Percentiles rank a stretch among this genome's conserved stretches.
These are phyloP conservation scores for Diaporthe vaccinii DNA, from an alignment of 2,329 filamentous ascomycete genomes.

Conservation along the genomic window DNA sequence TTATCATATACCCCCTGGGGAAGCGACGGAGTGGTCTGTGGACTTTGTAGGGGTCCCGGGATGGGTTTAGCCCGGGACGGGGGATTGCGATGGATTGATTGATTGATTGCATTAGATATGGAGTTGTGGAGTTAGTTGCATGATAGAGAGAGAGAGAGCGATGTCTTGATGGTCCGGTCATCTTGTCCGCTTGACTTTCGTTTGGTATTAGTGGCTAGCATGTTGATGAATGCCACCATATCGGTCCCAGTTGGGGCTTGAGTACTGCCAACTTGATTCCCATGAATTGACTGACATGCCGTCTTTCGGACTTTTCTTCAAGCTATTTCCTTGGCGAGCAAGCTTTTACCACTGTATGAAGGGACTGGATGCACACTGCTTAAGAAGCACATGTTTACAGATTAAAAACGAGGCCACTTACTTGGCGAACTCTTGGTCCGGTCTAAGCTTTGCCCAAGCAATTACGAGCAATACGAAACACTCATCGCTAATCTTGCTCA, in stretches of 20 bases:
- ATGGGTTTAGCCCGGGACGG: background rate
- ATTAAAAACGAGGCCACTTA: too few species aligned
- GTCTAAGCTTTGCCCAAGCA: background rate
- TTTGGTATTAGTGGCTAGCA: background rate
- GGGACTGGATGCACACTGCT: too few species aligned
- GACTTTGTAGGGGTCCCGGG: slow-evolving; percentile 58
- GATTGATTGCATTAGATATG: slow-evolving; percentile 3
- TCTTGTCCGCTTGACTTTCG: background rate
- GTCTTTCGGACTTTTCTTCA: background rate
- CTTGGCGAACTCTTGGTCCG: background rate
- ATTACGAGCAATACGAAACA: background rate
- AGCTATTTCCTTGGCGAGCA: too few species aligned
- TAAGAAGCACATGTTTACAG: too few species aligned
- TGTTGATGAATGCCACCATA: slow-evolving; percentile 21
- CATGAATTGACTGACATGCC: too few species aligned
- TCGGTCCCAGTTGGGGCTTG: background rate
- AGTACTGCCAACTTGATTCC: background rate
- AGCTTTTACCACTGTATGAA: too few species aligned
- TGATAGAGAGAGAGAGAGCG: background rate
- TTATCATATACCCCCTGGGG: slow-evolving; percentile 69
- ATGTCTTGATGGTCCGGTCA: background rate
- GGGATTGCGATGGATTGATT: background rate
- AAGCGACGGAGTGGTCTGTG: slow-evolving; percentile 71
- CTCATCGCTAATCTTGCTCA: background rate
- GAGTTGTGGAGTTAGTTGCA: slow-evolving; percentile 3